Base-by-base conservation (phyloP, 371 early-diverging fungal species). In the Mortierella sp. region DNA sequence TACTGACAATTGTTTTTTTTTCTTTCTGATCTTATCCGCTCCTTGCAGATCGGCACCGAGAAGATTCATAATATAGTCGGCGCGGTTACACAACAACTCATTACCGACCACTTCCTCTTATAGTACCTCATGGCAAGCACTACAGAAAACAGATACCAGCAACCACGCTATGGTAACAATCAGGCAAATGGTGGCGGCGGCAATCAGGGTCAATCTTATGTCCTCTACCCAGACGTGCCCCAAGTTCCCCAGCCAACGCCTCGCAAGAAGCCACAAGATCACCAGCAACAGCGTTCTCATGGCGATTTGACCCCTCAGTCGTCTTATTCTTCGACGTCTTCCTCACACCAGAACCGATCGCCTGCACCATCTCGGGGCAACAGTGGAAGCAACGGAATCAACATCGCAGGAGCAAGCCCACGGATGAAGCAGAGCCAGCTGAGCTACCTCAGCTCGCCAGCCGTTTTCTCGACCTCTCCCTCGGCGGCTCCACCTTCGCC, bases 261-360 rank as follows among this genome's bases (percentile, higher is more conserved):
- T 63, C 44, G 70, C 42, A 75, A 78, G 72, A 75, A 75, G 48
- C 79, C 75, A 38, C 54, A 54, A 10, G 60, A 72, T 3, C 80
- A 70, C 28, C 74, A 70, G 70, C 74, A 76, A 14, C 81, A 80
- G 45, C 57, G 77, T n/a, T 73, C 75, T 14, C 70, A 79, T n/a
- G 77, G 70, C 10, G 81, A 84, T 55, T 65, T 84, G 70, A 84
- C 85, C 21, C 85, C 85, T 60, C 85, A 84, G 54, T 76, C 79
- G 7, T 84, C 85, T 19, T 78, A 81, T 77, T 81, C 85, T 19
- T 84, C 85, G 1, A 74, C 72, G 1, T 79, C 81, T 44, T 68
- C 68, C 7, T 84, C 85, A 14, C 74, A 68, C 4, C 75, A 80
- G 2, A 72, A 76, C 75, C 26, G 79, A 13, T 72, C 76, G 10